Evolutionary conservation across 2,329 filamentous ascomycete species (phyloP).

Genomic region (Penicillium sp.): DNA sequence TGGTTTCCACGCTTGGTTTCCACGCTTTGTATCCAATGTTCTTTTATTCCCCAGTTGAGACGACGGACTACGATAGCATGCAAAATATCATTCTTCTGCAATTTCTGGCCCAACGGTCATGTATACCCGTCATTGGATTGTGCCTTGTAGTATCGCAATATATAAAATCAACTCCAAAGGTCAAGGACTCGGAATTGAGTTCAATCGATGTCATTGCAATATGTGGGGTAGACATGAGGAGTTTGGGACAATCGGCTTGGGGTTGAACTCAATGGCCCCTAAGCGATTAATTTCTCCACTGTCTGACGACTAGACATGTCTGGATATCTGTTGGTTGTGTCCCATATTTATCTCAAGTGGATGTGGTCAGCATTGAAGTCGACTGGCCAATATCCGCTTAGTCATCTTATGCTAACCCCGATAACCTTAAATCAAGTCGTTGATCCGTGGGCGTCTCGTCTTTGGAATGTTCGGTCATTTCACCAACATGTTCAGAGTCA

Average conservation of each 20-base stretch:
- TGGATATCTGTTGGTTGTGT: neutral
- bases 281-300: neutral
- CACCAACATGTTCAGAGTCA: neutral
- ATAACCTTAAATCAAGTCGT: slow-evolving; percentile 3
- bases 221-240: neutral
- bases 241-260: neutral
- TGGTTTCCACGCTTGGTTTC: neutral
- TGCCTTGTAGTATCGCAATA: neutral
- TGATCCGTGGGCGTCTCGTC: neutral
- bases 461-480: neutral
- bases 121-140: neutral
- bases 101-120: neutral
- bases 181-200: neutral
- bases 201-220: slow-evolving; percentile 4
- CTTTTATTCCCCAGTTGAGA: neutral
- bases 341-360: neutral
- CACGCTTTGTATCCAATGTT: neutral
- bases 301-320: slow-evolving; percentile 1
- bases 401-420: neutral
- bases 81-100: neutral
- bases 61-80: too few relatives aligned
- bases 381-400: neutral
- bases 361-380: neutral
- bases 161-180: neutral
- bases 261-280: neutral